These are phyloP conservation scores for Lasiodiplodia hormozganensis DNA, from an alignment of 2,329 filamentous ascomycete species.

Conservation along the genomic window DNA sequence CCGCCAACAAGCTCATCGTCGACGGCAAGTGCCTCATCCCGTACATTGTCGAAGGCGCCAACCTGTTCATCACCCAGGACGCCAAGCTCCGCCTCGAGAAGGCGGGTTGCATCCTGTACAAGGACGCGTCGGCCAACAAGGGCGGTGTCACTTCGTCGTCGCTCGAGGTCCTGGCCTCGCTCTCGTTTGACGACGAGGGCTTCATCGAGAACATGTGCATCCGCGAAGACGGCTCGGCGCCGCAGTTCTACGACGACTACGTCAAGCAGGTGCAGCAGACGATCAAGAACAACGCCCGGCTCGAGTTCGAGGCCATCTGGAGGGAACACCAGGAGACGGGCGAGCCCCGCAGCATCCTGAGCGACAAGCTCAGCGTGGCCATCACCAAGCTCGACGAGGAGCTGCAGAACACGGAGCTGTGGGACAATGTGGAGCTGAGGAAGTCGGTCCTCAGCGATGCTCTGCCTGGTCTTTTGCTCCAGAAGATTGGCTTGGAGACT, in stretches of 20 bases:
- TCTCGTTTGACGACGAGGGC: constrained; percentile 89
- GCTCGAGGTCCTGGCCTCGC: constrained; percentile 89
- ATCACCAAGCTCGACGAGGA: constrained; percentile 98
- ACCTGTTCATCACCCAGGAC: constrained; percentile 98
- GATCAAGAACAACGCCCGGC: constrained; percentile 86
- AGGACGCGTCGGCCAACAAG: constrained; percentile 98
- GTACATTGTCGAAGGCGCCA: constrained; percentile 97
- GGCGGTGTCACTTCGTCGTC: constrained; percentile 97
- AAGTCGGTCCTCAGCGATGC: constrained; percentile 82
- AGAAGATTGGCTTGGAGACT: constrained; percentile 89
- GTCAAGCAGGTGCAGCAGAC: constrained; percentile 89
- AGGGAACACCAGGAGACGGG: constrained; percentile 86
- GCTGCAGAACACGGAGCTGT: constrained; percentile 89
- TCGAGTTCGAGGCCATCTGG: constrained; percentile 99
- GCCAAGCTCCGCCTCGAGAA: constrained; percentile 94
- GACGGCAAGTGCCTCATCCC: constrained; percentile 87
- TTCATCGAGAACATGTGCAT: constrained; percentile 97
- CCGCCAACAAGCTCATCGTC: constrained; percentile 85
- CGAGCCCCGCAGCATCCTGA: constrained; percentile 81
- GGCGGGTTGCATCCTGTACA: constrained; percentile 94
- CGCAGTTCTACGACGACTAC: constrained; percentile 91
- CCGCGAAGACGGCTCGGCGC: constrained; percentile 74
- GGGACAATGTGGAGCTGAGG: constrained; percentile 81
- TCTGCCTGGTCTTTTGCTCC: constrained; percentile 79
- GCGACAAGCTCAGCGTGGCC: constrained; percentile 86